Evolutionary conservation across 1,139 yeast genomes (phyloP).

Genomic region (Hemisphaericaspora subhashii): DNA sequence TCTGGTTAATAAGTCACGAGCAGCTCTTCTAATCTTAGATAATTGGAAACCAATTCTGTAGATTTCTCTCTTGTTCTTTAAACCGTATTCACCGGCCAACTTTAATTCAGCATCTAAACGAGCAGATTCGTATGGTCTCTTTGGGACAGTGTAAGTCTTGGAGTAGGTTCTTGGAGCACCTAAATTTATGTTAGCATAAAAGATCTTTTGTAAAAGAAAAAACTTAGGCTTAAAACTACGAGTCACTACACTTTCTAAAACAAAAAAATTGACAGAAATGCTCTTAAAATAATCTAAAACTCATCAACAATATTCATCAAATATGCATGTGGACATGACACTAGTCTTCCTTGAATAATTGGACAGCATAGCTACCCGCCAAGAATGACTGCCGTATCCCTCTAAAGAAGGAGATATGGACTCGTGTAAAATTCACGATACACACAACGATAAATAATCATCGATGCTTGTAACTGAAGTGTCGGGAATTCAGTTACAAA

Average conservation of each 20-base stretch:
- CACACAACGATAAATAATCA: constrained; percentile 4
- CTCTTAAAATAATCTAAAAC: constrained; percentile 4
- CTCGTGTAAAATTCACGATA: neutral
- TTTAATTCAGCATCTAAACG: constrained; percentile 99
- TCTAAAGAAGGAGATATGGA: neutral
- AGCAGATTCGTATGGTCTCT: constrained; percentile 98
- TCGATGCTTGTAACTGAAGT: constrained; percentile 61
- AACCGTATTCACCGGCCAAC: constrained; percentile 99
- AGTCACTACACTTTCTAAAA: constrained; percentile 6
- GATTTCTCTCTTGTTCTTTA: constrained; percentile 99
- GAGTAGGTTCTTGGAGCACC: constrained; percentile 99
- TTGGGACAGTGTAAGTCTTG: constrained; percentile 99
- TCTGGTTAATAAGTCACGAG: constrained; percentile 99
- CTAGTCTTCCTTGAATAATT: too few species aligned
- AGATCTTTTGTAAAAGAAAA: neutral
- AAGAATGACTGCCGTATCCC: neutral
- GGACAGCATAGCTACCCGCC: too few species aligned
- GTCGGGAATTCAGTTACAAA: constrained; percentile 80
- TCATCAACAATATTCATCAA: neutral
- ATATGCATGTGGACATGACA: neutral
- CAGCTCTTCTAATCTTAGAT: constrained; percentile 99
- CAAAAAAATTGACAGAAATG: constrained; percentile 2
- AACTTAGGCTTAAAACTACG: constrained; percentile 5
- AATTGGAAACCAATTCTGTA: constrained; percentile 98
- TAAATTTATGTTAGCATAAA: constrained; percentile 35